Base-by-base conservation (phyloP, 805 yeast genomes). In the Sugiyamaella floridensis region DNA sequence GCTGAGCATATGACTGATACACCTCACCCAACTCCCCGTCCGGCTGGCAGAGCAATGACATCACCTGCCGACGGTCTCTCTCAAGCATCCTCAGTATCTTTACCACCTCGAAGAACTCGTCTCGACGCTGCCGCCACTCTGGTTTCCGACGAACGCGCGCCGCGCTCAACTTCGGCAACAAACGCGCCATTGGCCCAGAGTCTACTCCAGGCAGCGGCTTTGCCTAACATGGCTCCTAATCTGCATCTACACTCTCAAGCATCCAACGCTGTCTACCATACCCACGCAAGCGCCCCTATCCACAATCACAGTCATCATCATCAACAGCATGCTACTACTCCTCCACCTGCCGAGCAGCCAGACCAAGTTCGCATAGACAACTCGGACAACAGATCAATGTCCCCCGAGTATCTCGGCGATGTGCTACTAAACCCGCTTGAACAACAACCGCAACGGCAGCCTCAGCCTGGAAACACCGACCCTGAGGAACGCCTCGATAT, bases 191-290 rank as follows among this genome's bases (percentile, higher is more conserved):
- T 58, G 45, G 61, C 60, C 8, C 53, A 58, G 18, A 53, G 51
- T 29, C 37, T 57, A 20, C 40, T 57, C 3, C 57, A 53, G 22
- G 55, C 52, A 11, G 47, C 55, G 6, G 55, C 55, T n/a, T 18
- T 51, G 14, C 44, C 56, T 1, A 19, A 41, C 8, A 44, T 48
- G 18, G 52, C 54, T 4, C 49, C 48, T 19, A n/a, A 54, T 4
- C 48, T 47, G n/a, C 40, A 26, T 20, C 45, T 60, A 11, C 61
- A 60, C 45, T 60, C 63, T 1, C 61, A 57, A 47, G 63, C 63
- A 9, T 58, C 61, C 4, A 52, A 56, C 28, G 63, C 63, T 2
- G 63, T 60, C 10, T 54, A 43, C 16, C 59, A 52, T 19, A 50
- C 60, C 20, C 55, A 56, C 42, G 61, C 54, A 10, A 53, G 54